Base-by-base conservation (phyloP, 1,139 yeast genomes). In the Yamadazyma membranifaciens region DNA sequence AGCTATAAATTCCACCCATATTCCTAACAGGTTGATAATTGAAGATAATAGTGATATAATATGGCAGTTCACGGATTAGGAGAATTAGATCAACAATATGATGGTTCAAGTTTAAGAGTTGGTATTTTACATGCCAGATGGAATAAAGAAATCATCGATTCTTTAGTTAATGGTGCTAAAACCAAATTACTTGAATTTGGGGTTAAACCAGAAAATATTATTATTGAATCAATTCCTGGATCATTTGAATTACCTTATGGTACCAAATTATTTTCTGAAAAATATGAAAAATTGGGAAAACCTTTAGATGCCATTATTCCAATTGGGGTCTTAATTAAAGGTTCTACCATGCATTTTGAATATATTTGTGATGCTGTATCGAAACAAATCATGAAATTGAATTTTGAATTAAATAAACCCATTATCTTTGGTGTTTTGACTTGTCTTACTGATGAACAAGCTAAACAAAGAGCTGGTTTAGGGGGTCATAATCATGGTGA, bases 261-360 rank as follows among this genome's bases (percentile, higher is more conserved):
- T 33, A 71, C 89, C 20, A 73, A 77, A 62, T 72, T 57, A 47
- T 68, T 82, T 45, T 67, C 69, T 45, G 74, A 74, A 20, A 73
- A 73, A 50, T 73, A 75, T 46, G 63, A 67, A 41, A 60, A 59
- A 40, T 54, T 61, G 43, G 76, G 74, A 36, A 62, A 67, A 45
- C 79, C 81, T 24, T 70, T 85, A 48, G 97, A 92, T 59, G 96
- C 94, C 3, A 78, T 91, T 37, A 87, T 92, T 48, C 92, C 98
- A 40, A 89, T 92, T 53, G 98, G 98, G 43, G 92, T 87, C 31
- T 75, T 92, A 56, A 91, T 92, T 67, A 92, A 92, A 69, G 98
- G 98, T 42, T 83, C 91, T 34, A 92, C 98, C 36, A 89, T 89
- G 96, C 98, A 92, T 69, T 92, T 92, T 59, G 98, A 92, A 67